Conservation (phyloP, 441 rosid genomes). For the Erysimum pusillum region DNA sequence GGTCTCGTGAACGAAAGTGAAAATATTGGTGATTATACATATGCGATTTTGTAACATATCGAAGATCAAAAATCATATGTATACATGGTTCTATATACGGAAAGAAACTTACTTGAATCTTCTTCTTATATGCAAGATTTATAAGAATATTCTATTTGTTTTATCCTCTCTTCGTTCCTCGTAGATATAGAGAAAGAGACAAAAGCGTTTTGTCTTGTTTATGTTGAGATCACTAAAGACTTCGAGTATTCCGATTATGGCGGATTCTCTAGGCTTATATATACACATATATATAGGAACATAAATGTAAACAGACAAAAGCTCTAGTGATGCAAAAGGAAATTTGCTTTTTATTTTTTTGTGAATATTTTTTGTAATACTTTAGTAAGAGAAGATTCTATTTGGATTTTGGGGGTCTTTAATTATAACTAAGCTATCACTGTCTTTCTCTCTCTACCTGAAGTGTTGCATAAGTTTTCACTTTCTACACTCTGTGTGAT, state of each 20-base stretch:
- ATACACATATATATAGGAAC: constrained; percentile 34
- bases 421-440: constrained; percentile 49
- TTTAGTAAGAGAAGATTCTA: constrained; percentile 40
- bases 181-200: constrained; percentile 37
- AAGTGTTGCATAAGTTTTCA: constrained; percentile 53
- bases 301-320: constrained; percentile 43
- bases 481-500: constrained; percentile 44
- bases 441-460: constrained; percentile 47
- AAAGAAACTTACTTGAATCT: constrained; percentile 44
- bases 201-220: constrained; percentile 45
- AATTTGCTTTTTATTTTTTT: constrained; percentile 36
- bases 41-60: constrained; percentile 7
- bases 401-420: constrained; percentile 41
- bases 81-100: constrained; percentile 5
- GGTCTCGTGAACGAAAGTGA: constrained; percentile 3
- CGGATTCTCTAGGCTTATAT: constrained; percentile 44
- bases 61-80: neutral
- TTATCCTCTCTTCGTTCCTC: constrained; percentile 17
- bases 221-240: constrained; percentile 34
- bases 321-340: constrained; percentile 42
- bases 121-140: constrained; percentile 34
- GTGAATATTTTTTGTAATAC: constrained; percentile 3
- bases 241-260: constrained; percentile 33
- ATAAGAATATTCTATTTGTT: constrained; percentile 1
- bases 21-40: neutral